These are phyloP conservation scores for Parmelia sp. DNA, from an alignment of 495 filamentous ascomycete genomes.

Conservation along the genomic window DNA sequence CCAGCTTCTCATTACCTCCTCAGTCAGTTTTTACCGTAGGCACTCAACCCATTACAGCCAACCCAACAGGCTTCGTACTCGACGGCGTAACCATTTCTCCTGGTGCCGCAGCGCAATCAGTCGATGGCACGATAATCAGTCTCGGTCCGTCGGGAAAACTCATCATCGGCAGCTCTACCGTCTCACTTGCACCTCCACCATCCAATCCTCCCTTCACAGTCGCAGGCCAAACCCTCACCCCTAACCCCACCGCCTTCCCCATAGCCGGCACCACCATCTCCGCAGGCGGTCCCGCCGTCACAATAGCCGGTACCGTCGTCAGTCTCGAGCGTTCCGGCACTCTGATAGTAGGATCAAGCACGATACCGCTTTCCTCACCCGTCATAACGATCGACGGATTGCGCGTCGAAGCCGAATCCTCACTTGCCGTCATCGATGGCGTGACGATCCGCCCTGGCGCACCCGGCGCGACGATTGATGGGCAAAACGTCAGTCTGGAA, in stretches of 20 bases:
- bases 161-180: not conserved
- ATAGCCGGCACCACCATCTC: not conserved
- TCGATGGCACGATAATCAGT: slow-evolving; percentile 9
- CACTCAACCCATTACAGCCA: slow-evolving; percentile 10
- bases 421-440: not conserved
- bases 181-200: not conserved
- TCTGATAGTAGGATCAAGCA: no score
- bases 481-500: not conserved
- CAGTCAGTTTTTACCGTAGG: slow-evolving; percentile 11
- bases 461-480: not conserved
- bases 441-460: not conserved
- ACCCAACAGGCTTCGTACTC: slow-evolving; percentile 9
- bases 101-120: not conserved
- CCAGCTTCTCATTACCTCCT: no score
- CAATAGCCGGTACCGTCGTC: no score
- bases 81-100: slow-evolving; percentile 16
- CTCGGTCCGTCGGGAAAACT: no score
- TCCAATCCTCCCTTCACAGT: not conserved
- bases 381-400: not conserved
- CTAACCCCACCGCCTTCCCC: not conserved
- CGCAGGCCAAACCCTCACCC: not conserved
- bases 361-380: no score
- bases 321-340: no score
- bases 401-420: not conserved
- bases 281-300: not conserved